phyloP scores from a whole-genome alignment of 2,329 filamentous ascomycete species.

The Dothistroma pini region DNA sequence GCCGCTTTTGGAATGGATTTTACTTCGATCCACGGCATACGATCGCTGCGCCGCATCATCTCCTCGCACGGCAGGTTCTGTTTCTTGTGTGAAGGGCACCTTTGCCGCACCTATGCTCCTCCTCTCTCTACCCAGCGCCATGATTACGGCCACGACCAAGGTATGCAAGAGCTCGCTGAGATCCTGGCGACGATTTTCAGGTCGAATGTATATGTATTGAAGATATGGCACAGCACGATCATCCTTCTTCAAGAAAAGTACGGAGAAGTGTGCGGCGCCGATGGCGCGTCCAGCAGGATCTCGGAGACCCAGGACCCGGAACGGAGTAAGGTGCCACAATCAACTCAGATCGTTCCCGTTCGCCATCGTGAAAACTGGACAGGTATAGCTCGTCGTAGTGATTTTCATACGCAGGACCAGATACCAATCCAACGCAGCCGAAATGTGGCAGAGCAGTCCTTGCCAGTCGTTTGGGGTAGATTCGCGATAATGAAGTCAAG shows the following conservation, averaged over 20 bases:
- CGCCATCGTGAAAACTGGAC: conserved; percentile 19
- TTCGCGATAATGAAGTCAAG: conserved; percentile 13
- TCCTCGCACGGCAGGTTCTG: conserved; percentile 14
- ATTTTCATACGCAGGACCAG: conserved; percentile 10
- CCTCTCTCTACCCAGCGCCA: conserved; percentile 15
- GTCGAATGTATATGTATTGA: conserved; percentile 26
- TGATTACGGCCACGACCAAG: conserved; percentile 20
- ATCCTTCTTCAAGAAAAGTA: conserved; percentile 14
- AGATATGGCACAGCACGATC: conserved; percentile 23
- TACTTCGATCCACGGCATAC: conserved; percentile 10
- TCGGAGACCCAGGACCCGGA: conserved; percentile 22
- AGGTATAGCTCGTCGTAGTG: conserved; percentile 20
- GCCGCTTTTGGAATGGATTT: conserved; percentile 23
- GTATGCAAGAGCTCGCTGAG: conserved; percentile 26
- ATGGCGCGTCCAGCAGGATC: conserved; percentile 18
- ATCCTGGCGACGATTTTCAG: conserved; percentile 20
- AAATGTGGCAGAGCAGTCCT: conserved; percentile 20
- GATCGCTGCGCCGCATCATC: conserved; percentile 4
- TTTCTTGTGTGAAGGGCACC: conserved; percentile 25
- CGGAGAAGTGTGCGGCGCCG: conserved; percentile 25
- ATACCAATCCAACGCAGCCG: conserved; percentile 22
- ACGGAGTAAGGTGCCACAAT: conserved; percentile 20
- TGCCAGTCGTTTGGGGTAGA: conserved; percentile 11
- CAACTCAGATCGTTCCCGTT: conserved; percentile 21
- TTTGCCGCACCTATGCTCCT: neutral